phyloP scores from a whole-genome alignment of 768 basidiomycete species.

The Tulasnella calospora region DNA sequence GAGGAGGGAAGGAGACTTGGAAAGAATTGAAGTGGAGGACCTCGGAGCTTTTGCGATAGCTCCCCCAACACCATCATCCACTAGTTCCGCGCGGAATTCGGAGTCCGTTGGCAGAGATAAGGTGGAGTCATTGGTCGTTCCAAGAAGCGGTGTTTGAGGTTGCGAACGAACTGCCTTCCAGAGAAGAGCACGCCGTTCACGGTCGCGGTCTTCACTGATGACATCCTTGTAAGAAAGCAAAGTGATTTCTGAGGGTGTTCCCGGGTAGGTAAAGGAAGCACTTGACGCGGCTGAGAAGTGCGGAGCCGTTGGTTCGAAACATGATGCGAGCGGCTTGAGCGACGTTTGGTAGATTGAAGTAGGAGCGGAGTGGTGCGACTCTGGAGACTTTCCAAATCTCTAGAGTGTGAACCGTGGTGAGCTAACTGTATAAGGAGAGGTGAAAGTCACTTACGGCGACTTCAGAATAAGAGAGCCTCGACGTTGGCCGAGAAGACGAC shows the following conservation, averaged over 20 bases:
- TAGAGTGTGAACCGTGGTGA: neutral
- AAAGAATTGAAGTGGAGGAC: neutral
- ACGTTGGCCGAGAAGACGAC: neutral
- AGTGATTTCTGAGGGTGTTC: neutral
- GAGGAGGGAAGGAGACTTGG: neutral
- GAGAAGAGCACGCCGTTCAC: neutral
- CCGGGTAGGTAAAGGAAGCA: neutral
- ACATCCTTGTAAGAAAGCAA: neutral
- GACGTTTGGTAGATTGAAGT: neutral
- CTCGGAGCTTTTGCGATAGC: neutral
- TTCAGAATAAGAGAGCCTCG: neutral
- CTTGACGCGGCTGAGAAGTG: neutral
- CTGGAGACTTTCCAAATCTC: neutral
- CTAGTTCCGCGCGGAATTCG: constrained; percentile 3
- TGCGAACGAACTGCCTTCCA: neutral
- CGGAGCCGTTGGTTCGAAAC: neutral
- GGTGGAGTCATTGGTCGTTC: neutral
- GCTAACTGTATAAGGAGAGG: neutral
- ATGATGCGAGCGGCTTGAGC: neutral
- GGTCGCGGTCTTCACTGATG: neutral
- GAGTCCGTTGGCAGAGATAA: neutral
- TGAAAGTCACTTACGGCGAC: neutral
- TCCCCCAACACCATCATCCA: constrained; percentile 9
- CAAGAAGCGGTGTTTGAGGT: neutral
- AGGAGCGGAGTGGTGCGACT: neutral